phyloP scores from a whole-genome alignment of 106 monocot genomes.

The Gastrodia elata region DNA sequence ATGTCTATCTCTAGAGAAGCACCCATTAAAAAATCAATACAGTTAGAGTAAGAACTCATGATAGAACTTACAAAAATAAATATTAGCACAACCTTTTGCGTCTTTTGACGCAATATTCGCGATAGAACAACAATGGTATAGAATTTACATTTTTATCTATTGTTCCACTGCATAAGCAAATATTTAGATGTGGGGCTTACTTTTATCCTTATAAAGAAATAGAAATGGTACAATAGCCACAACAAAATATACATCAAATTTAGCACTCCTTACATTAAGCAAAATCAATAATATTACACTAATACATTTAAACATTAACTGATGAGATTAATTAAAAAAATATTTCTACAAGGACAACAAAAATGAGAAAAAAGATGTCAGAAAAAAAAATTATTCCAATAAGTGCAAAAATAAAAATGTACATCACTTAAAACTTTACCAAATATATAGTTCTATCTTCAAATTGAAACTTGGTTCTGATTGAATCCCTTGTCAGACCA shows the following conservation, averaged over 20 bases:
- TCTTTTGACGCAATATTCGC: not conserved
- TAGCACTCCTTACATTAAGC: not conserved
- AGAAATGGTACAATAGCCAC: not conserved
- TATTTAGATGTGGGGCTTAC: not conserved
- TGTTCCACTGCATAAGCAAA: not conserved
- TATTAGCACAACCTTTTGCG: not conserved
- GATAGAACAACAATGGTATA: not conserved
- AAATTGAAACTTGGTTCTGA: slow-evolving; percentile 86
- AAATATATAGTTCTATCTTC: slow-evolving; percentile 82
- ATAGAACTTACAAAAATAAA: not conserved
- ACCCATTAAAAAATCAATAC: not conserved
- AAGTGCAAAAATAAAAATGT: not conserved
- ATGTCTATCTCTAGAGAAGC: too few relatives aligned
- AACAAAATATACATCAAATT: not conserved
- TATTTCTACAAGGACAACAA: not conserved
- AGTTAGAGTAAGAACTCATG: not conserved
- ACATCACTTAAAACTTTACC: slow-evolving; percentile 38
- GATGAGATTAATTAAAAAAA: not conserved
- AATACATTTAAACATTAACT: not conserved
- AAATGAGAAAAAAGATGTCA: not conserved
- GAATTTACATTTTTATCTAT: not conserved
- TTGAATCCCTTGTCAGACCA: slow-evolving; percentile 92
- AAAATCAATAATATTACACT: not conserved
- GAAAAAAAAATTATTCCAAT: not conserved
- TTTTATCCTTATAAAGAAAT: not conserved